Evolutionary conservation across 2,329 filamentous ascomycete genomes (phyloP), one percentile per base, ranked within the genome.

Genomic region (Hymenoscyphus salicellus): DNA sequence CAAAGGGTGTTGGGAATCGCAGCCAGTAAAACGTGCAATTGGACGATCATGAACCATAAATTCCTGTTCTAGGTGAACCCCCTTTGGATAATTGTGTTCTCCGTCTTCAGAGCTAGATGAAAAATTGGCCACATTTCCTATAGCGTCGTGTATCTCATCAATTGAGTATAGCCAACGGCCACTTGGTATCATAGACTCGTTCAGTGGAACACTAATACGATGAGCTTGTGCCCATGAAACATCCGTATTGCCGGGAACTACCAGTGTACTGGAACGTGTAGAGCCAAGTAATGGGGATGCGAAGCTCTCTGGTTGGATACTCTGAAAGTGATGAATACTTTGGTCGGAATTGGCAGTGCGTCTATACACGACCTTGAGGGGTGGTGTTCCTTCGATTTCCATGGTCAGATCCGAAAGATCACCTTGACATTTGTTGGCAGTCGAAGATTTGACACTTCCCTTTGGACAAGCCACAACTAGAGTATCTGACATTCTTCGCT

Each of bases 321-420:
- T 97, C 77, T 98, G 93, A 71, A 96, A 94, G 68, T 94, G 92
- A 70, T 93, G 92, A 66, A 91, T 91, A 71, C 89, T 88, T 69
- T 96, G 88, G 68, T 91, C 89, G 66, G 88, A 87, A 71, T 98
- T 97, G 71, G 97, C 88, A 6, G 88, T 89, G 62, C 93, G 89
- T 72, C 92, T 95, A 78, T 99, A 99, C 71, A 92, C 91, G 71
- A 99, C 91, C 75, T 93, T 93, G 69, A 99, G 82, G 2, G 95
- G 95, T 2, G 96, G 92, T 0, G 93, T 96, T 20, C 95, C 95
- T 69, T 90, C 84, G 3, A 97, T 92, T 72, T 94, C 88, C 60
- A 99, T 81, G 20, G 88, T 85, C 56, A 98, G 81, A 73, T 97
- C 87, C 1, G 95, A 98, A 41, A 98, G 79, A 71, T 99, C 94